phyloP scores from a whole-genome alignment of 1,139 yeast species.

The Saccharomycopsis hybrid region DNA sequence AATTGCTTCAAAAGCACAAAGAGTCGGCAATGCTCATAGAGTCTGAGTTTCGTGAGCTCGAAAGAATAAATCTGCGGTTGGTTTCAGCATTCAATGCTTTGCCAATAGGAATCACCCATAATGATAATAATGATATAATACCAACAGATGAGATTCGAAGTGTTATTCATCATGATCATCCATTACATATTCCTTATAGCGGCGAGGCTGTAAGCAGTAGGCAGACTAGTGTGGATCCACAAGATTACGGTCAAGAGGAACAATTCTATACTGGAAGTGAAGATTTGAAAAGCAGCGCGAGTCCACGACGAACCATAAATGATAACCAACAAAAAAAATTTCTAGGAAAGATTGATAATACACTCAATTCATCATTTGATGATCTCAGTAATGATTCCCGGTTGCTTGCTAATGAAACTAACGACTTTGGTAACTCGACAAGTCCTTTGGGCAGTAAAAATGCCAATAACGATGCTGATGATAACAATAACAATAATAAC shows the following conservation, averaged over 20 bases:
- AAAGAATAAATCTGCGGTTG: neutral
- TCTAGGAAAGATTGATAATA: no score
- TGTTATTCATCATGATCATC: neutral
- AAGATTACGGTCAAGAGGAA: neutral
- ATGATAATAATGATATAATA: neutral
- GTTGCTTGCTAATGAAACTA: no score
- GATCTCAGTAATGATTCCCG: no score
- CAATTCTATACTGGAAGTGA: neutral
- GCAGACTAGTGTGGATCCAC: neutral
- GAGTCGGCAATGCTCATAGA: slow-evolving; percentile 12
- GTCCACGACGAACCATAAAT: no score
- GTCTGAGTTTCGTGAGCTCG: slow-evolving; percentile 6
- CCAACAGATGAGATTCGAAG: no score
- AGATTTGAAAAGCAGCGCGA: no score
- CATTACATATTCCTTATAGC: neutral
- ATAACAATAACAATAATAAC: neutral
- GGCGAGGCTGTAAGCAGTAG: neutral
- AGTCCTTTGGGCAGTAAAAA: neutral
- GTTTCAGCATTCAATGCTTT: neutral
- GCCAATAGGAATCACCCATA: neutral
- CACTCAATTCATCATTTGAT: no score
- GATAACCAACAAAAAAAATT: no score
- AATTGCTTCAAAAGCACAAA: slow-evolving; percentile 11
- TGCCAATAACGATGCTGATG: neutral
- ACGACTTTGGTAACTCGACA: neutral